These are phyloP conservation scores for Endothia cerciana DNA, from an alignment of 2,329 filamentous ascomycete genomes.

Conservation along the genomic window DNA sequence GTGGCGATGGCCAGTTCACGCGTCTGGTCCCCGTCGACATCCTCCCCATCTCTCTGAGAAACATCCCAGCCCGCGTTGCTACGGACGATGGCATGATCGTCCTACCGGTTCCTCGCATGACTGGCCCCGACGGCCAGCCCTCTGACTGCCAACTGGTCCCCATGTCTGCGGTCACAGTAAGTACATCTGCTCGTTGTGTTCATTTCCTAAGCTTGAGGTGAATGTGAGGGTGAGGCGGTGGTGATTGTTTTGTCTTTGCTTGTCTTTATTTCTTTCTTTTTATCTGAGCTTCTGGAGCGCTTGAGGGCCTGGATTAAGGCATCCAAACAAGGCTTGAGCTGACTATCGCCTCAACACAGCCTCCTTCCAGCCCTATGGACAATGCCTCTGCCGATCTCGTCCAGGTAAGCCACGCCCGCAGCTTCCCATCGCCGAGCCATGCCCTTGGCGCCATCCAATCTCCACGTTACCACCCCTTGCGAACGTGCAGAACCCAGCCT, in stretches of 20 bases:
- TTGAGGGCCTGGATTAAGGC: neutral
- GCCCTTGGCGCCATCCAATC: neutral
- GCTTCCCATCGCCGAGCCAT: constrained; percentile 28
- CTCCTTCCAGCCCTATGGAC: constrained; percentile 23
- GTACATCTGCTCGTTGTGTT: constrained; percentile 32
- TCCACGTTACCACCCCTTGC: neutral
- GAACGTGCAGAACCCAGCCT: neutral
- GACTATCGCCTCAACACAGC: constrained; percentile 18
- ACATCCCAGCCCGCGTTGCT: constrained; percentile 48
- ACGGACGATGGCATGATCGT: constrained; percentile 50
- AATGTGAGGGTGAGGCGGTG: neutral
- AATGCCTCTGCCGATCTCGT: constrained; percentile 15
- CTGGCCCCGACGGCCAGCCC: constrained; percentile 43
- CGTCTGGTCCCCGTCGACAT: constrained; percentile 60
- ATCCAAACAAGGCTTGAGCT: constrained; percentile 7
- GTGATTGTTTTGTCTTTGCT: neutral
- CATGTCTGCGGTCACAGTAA: constrained; percentile 44
- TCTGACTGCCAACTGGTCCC: constrained; percentile 41
- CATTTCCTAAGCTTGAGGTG: neutral
- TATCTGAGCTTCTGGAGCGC: neutral
- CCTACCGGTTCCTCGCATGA: constrained; percentile 46
- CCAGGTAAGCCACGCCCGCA: constrained; percentile 19
- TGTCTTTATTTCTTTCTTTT: constrained; percentile 4
- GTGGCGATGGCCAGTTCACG: constrained; percentile 58
- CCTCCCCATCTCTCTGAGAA: constrained; percentile 46